Base-by-base conservation (phyloP, 768 basidiomycete genomes). In the Boletus rubropictus region DNA sequence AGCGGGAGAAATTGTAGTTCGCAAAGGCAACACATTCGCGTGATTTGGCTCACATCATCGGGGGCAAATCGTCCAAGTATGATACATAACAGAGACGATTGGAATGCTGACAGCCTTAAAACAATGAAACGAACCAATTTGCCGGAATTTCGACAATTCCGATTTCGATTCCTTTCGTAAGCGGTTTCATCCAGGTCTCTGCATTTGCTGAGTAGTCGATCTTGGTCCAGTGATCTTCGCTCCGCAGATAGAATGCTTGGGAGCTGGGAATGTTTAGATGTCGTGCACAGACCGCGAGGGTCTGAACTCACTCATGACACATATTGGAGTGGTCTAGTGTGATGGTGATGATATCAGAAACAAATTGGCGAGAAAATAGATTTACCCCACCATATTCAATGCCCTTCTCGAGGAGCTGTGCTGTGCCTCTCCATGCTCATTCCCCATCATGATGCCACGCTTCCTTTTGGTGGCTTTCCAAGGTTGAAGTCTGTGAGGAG, bases 401-500 rank as follows among this genome's bases (percentile, higher is more conserved):
- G 0, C 86, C 86, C 52, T 82, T 81, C 31, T 82, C 80, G 20
- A 86, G 72, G 21, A 88, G 66, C 21, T 88, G 68, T 14, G 76
- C 65, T 0, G 78, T 79, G 4, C 80, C 81, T 61, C n/a, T 84
- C 83, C 51, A 76, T 80, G 62, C 78, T 81, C 3, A 78, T 78
- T 61, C 88, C 86, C 85, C 85, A 89, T 83, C 86, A 89, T 0
- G 84, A 84, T 1, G 84, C 85, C 28, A 85, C 83, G 42, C 75
- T 78, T 32, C 80, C 81, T 59, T 77, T 79, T 0, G 80, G 81
- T 20, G 79, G 69, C 15, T 73, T 62, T 21, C 80, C 79, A 49
- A 76, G 64, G 58, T 82, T 84, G 58, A 86, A 86, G 11, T 74
- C 71, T 1, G 83, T 84, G 34, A 86, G 66, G n/a, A 84, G 68